Base-by-base conservation (phyloP, 805 yeast genomes). In the Metschnikowia lachancei region DNA sequence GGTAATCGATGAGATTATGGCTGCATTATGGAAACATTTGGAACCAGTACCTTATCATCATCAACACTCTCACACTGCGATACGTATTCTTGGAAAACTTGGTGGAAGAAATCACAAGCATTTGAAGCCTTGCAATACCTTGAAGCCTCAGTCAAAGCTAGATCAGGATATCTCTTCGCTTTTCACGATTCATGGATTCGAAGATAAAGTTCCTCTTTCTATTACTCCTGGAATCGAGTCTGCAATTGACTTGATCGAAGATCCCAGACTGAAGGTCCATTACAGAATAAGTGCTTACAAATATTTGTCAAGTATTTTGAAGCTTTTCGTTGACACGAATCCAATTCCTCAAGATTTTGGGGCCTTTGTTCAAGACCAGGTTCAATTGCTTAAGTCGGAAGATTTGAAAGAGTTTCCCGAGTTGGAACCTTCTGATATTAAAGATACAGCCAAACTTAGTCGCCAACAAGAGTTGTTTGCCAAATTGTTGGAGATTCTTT, bases 61-160 rank as follows among this genome's bases (percentile, higher is more conserved):
- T 57, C 95, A 89, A 54, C 96, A 91, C 55, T 85, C 96, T 14
- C 99, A 94, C 62, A 89, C 96, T 0, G 91, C 98, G 0, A 82
- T 94, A 46, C 76, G 98, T 51, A 89, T 94, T 32, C 70, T 94
- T 42, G 99, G 99, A 41, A 94, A 95, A 62, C 71, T 94, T 14
- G 99, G 99, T 32, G 99, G 99, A 1, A 79, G 99, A 60, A 94
- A 94, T 58, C 82, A 97, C 56, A 82, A 85, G 43, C 88, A 89
- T 61, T 75, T 94, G 57, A 81, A 81, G 46, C 85, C 95, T 2
- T 89, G 91, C 33, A 69, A 78, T 36, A 84, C 86, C 46, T 69
- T 94, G 54, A 70, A 74, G 39, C 66, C 80, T 0, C 76, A 76
- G 49, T 71, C 78, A 0, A 71, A 72, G 17, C 58, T 79, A n/a